These are phyloP conservation scores for Aspergillus vadensis DNA, from an alignment of 2,329 filamentous ascomycete species.

Conservation along the genomic window DNA sequence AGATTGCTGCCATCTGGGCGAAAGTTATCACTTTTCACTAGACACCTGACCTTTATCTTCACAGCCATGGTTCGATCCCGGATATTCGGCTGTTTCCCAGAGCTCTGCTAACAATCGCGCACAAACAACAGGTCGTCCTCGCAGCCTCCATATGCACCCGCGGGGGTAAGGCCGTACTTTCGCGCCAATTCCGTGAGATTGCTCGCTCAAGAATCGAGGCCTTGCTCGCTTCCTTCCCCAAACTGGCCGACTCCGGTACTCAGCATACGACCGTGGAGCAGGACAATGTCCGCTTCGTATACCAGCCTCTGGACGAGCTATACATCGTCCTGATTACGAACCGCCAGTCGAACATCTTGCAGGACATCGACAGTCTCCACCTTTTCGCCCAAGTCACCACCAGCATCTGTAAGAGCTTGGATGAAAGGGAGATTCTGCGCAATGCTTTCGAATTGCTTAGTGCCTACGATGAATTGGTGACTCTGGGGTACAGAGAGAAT, in stretches of 20 bases:
- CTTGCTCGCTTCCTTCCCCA: slow-evolving; percentile 93
- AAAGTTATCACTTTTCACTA: slow-evolving; percentile 1
- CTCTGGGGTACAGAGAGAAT: slow-evolving; percentile 93
- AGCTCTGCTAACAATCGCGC: slow-evolving; percentile 23
- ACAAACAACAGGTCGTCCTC: slow-evolving; percentile 76
- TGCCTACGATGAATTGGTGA: slow-evolving; percentile 96
- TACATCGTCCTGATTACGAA: slow-evolving; percentile 99
- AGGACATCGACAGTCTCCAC: slow-evolving; percentile 98
- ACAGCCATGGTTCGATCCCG: slow-evolving; percentile 31
- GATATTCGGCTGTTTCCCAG: background rate
- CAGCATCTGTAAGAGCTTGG: slow-evolving; percentile 91
- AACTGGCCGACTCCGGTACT: slow-evolving; percentile 91
- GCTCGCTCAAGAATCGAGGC: slow-evolving; percentile 95
- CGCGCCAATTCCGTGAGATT: slow-evolving; percentile 97
- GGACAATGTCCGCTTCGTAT: slow-evolving; percentile 99
- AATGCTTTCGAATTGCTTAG: slow-evolving; percentile 96
- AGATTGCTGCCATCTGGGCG: slow-evolving; percentile 8
- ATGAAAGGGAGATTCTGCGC: slow-evolving; percentile 90
- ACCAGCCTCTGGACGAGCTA: slow-evolving; percentile 97
- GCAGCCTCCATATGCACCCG: slow-evolving; percentile 98
- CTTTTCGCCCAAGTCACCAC: slow-evolving; percentile 96
- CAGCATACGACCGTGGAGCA: slow-evolving; percentile 99
- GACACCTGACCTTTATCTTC: background rate
- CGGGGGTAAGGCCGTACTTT: slow-evolving; percentile 96
- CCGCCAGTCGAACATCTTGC: slow-evolving; percentile 97